These are phyloP conservation scores for Phytophthora colocasiae DNA, from an alignment of 352 stramenopile genomes.

Conservation along the genomic window DNA sequence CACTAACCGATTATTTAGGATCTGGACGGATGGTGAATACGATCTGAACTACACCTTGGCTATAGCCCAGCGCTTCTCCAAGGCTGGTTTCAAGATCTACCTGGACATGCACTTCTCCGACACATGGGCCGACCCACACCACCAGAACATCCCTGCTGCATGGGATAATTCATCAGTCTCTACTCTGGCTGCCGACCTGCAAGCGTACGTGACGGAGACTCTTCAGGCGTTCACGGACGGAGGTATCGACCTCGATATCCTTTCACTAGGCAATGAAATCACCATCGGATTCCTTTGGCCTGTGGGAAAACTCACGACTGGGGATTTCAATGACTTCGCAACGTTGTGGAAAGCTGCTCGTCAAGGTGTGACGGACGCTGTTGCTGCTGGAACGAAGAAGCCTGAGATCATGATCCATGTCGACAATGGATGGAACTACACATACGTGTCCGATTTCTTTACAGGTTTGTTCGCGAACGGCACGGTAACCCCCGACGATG, in stretches of 20 bases:
- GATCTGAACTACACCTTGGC: slow-evolving; percentile 37
- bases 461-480: slow-evolving; percentile 40
- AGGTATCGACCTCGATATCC: slow-evolving; percentile 35
- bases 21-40: slow-evolving; percentile 41
- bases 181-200: slow-evolving; percentile 27
- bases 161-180: slow-evolving; percentile 38
- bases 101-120: slow-evolving; percentile 53
- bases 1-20: slow-evolving; percentile 11
- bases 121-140: slow-evolving; percentile 39
- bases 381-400: slow-evolving; percentile 29
- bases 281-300: slow-evolving; percentile 42
- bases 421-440: slow-evolving; percentile 46
- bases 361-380: slow-evolving; percentile 38
- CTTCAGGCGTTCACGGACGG: slow-evolving; percentile 40
- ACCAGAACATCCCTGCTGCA: slow-evolving; percentile 34
- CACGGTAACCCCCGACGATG: slow-evolving; percentile 34
- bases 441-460: slow-evolving; percentile 42
- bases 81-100: slow-evolving; percentile 45
- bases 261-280: slow-evolving; percentile 47
- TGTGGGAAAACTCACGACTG: slow-evolving; percentile 27
- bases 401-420: slow-evolving; percentile 49
- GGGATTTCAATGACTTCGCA: slow-evolving; percentile 41
- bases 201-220: slow-evolving; percentile 36
- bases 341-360: slow-evolving; percentile 41
- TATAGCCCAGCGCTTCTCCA: slow-evolving; percentile 32